phyloP scores from a whole-genome alignment of 176 grass and related monocot species.

The Areca catechu region DNA sequence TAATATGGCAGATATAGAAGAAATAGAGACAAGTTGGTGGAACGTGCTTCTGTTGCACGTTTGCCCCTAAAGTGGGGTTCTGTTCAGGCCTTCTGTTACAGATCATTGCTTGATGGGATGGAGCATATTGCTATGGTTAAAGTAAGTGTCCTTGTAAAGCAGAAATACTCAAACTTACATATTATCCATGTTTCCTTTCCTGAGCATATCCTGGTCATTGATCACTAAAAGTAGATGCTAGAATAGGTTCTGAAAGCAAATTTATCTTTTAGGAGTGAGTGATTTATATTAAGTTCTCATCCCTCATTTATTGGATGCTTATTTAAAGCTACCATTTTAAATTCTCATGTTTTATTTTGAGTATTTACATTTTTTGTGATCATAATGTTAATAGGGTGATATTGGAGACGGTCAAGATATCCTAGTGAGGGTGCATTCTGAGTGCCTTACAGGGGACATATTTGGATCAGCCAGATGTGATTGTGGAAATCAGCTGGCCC shows the following conservation, averaged over 20 bases:
- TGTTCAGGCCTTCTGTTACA: constrained; percentile 63
- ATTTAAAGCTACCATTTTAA: too few species aligned
- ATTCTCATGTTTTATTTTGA: neutral
- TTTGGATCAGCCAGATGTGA: constrained; percentile 85
- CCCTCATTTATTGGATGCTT: too few species aligned
- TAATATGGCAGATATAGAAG: constrained; percentile 63
- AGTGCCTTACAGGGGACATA: constrained; percentile 90
- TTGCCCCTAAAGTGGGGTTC: constrained; percentile 72
- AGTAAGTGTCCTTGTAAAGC: constrained; percentile 24
- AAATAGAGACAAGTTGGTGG: constrained; percentile 94
- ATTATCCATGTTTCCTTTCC: too few species aligned
- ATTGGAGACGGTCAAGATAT: constrained; percentile 92
- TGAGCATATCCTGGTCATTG: too few species aligned
- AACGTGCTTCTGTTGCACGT: constrained; percentile 66
- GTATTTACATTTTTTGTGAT: too few species aligned
- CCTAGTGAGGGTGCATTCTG: constrained; percentile 78
- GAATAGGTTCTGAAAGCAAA: too few species aligned
- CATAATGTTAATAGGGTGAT: constrained; percentile 55
- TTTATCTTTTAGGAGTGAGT: too few species aligned
- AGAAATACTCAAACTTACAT: too few species aligned
- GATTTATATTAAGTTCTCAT: too few species aligned
- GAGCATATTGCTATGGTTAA: constrained; percentile 99
- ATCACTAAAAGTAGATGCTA: too few species aligned
- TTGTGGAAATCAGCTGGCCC: constrained; percentile 64
- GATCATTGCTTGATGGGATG: constrained; percentile 87